A percentile compares a stretch with the other conserved stretches of the same genome.
Evolutionary conservation across 768 basidiomycete species (phyloP).

Genomic region (Lactarius psammicola): DNA sequence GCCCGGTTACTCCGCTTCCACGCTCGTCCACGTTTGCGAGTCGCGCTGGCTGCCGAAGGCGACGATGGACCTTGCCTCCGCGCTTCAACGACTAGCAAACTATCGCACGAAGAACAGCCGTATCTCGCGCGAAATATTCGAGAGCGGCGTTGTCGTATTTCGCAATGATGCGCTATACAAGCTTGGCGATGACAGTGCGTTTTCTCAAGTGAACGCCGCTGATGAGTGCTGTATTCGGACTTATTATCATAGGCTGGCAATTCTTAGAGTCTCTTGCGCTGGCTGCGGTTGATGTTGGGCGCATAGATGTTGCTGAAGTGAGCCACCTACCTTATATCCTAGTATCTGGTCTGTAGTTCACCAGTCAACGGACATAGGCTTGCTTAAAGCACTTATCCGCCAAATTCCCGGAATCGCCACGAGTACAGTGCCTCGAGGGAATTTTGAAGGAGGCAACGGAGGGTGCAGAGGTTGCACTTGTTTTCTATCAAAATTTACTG

Average conservation of each 20-base stretch:
- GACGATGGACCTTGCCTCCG: constrained; percentile 35
- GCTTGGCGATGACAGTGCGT: constrained; percentile 37
- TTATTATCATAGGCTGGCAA: constrained; percentile 57
- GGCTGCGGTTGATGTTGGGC: constrained; percentile 74
- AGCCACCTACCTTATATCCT: constrained; percentile 31
- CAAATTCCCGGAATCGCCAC: constrained; percentile 76
- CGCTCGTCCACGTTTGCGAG: not conserved
- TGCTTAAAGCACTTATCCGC: constrained; percentile 59
- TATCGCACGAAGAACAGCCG: constrained; percentile 35
- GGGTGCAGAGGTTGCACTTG: constrained; percentile 52
- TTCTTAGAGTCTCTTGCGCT: constrained; percentile 78
- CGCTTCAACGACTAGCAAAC: constrained; percentile 38
- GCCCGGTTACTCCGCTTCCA: constrained; percentile 6
- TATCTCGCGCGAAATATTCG: constrained; percentile 39
- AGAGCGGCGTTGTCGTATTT: constrained; percentile 36
- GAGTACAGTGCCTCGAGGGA: constrained; percentile 75
- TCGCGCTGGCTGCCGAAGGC: not conserved
- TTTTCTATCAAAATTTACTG: constrained; percentile 62
- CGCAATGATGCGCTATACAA: constrained; percentile 33
- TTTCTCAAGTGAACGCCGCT: not conserved
- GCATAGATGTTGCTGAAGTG: constrained; percentile 74
- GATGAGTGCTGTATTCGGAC: not conserved
- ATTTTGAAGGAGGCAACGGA: constrained; percentile 74
- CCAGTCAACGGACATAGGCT: constrained; percentile 40
- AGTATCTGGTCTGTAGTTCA: not conserved